These are phyloP conservation scores for Dacryopinax spathularia DNA, from an alignment of 768 basidiomycete species.

Conservation along the genomic window DNA sequence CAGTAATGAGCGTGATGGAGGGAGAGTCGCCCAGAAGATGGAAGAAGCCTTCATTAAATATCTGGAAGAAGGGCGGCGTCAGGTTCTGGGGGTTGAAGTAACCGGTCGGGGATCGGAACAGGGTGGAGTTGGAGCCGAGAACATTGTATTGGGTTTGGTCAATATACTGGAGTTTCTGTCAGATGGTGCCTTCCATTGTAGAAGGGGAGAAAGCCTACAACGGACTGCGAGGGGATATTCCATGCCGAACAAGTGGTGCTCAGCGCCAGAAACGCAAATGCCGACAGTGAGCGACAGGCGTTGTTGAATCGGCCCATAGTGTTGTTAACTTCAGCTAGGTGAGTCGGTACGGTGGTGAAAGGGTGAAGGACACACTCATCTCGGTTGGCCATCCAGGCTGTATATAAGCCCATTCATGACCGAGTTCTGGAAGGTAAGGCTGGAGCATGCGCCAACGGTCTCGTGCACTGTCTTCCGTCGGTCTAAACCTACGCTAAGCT, in stretches of 20 bases:
- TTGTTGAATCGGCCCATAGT: background rate
- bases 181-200: background rate
- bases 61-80: slow-evolving; percentile 45
- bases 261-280: background rate
- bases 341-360: background rate
- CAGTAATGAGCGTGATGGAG: slow-evolving; percentile 44
- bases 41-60: slow-evolving; percentile 42
- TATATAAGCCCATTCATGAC: background rate
- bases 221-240: slow-evolving; percentile 10
- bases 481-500: background rate
- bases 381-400: background rate
- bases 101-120: slow-evolving; percentile 27
- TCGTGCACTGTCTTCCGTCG: background rate
- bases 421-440: background rate
- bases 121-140: slow-evolving; percentile 29
- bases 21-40: slow-evolving; percentile 43
- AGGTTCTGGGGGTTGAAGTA: slow-evolving; percentile 45
- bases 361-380: background rate
- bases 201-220: slow-evolving; percentile 4
- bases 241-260: background rate
- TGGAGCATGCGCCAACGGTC: background rate
- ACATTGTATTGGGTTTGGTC: slow-evolving; percentile 41
- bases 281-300: background rate
- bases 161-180: slow-evolving; percentile 28
- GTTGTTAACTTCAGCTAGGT: background rate